These are phyloP conservation scores for Nicotiana tabacum DNA, from an alignment of 257 asterid species.

Conservation along the genomic window DNA sequence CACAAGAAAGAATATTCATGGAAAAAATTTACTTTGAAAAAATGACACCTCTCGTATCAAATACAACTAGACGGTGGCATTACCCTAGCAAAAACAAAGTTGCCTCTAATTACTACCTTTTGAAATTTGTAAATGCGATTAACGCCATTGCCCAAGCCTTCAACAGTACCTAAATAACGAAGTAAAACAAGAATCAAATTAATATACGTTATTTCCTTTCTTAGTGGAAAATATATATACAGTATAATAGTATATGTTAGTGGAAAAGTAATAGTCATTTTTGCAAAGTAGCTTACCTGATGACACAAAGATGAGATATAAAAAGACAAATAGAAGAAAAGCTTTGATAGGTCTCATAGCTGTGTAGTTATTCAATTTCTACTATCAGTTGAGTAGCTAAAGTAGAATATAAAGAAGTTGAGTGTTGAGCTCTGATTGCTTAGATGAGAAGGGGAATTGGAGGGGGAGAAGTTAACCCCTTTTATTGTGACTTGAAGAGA, in stretches of 20 bases:
- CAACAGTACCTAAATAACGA: slow-evolving; percentile 21
- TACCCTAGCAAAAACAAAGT: not conserved
- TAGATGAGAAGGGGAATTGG: slow-evolving; percentile 23
- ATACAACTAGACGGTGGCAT: not conserved
- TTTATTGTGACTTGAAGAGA: slow-evolving; percentile 29
- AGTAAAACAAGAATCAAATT: not conserved
- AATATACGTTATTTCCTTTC: not conserved
- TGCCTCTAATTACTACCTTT: slow-evolving; percentile 36
- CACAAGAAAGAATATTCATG: too few species aligned
- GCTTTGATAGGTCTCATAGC: slow-evolving; percentile 36
- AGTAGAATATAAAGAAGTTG: not conserved
- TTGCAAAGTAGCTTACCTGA: slow-evolving; percentile 31
- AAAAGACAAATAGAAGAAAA: slow-evolving; percentile 21
- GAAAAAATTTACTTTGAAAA: not conserved
- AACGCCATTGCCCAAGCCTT: slow-evolving; percentile 22
- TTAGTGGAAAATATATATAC: not conserved
- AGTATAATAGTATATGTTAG: not conserved
- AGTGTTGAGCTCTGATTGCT: slow-evolving; percentile 10
- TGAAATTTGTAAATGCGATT: slow-evolving; percentile 25
- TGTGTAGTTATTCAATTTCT: not conserved
- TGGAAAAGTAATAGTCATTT: not conserved
- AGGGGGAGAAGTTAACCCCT: slow-evolving; percentile 17
- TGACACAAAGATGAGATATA: slow-evolving; percentile 34
- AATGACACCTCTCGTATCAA: not conserved
- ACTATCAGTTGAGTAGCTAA: not conserved